Evolutionary conservation across 2,329 filamentous ascomycete genomes (phyloP).

Genomic region (Sphaceloma murrayae): DNA sequence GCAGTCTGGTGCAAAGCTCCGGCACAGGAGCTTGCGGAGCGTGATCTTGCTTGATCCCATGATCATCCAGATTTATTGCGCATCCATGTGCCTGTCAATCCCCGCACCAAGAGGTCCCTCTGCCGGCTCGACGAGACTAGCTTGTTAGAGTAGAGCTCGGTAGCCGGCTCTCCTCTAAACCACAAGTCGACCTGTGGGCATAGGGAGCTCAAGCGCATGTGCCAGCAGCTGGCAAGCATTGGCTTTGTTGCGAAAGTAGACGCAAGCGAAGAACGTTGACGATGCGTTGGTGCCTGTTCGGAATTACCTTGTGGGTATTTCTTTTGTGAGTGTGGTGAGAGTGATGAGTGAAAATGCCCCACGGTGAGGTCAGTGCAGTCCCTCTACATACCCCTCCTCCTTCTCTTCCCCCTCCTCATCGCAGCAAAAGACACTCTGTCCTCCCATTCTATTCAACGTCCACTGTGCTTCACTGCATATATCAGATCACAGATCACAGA

Average conservation of each 20-base stretch:
- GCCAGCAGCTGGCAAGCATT: not conserved
- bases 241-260: not conserved
- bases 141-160: too few relatives aligned
- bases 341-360: conserved; percentile 1
- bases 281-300: too few relatives aligned
- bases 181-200: conserved; percentile 8
- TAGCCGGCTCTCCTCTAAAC: too few relatives aligned
- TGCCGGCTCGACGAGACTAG: conserved; percentile 13
- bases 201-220: not conserved
- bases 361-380: conserved; percentile 14
- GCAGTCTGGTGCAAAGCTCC: not conserved
- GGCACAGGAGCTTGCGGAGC: not conserved
- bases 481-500: too few relatives aligned
- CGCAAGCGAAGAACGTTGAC: too few relatives aligned
- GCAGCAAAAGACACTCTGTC: not conserved
- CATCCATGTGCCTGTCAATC: conserved; percentile 15
- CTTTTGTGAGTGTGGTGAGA: too few relatives aligned
- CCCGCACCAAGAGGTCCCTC: conserved; percentile 11
- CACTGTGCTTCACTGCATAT: too few relatives aligned
- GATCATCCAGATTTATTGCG: conserved; percentile 12
- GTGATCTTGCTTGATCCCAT: conserved; percentile 13
- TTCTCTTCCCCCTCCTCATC: not conserved
- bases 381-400: conserved; percentile 7
- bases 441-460: not conserved
- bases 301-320: too few relatives aligned